Conservation (phyloP, 1,139 yeast genomes). For the Debaryomyces robertsiae region DNA sequence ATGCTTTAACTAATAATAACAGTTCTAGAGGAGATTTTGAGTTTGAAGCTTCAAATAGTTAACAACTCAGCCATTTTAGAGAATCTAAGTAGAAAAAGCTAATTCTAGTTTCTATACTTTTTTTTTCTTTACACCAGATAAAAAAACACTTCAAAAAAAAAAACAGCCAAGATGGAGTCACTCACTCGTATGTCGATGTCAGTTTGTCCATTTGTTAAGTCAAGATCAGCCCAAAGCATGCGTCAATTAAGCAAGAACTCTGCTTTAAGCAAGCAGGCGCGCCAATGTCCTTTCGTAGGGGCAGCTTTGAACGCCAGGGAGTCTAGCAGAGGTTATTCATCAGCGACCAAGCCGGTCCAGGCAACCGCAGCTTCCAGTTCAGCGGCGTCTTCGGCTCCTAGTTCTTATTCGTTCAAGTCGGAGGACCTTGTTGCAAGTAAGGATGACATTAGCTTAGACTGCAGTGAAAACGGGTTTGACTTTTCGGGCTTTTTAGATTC, state of each 20-base stretch:
- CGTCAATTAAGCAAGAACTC: slow-evolving; percentile 49
- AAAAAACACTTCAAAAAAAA: background rate
- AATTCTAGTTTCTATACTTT: background rate
- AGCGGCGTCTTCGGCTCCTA: slow-evolving; percentile 36
- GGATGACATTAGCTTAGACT: slow-evolving; percentile 27
- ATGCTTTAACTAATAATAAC: background rate
- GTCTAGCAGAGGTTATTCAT: slow-evolving; percentile 50
- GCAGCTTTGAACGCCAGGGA: slow-evolving; percentile 58
- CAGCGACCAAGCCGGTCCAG: slow-evolving; percentile 53
- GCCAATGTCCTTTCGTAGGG: slow-evolving; percentile 86
- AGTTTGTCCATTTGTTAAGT: slow-evolving; percentile 84
- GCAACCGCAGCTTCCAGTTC: slow-evolving; percentile 48
- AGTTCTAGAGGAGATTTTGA: too few relatives aligned
- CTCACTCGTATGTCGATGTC: slow-evolving; percentile 75
- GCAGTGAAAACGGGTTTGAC: slow-evolving; percentile 57
- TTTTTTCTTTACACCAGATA: background rate
- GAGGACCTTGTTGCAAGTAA: slow-evolving; percentile 31
- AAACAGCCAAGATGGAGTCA: slow-evolving; percentile 63
- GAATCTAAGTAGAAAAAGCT: background rate
- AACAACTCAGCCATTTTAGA: background rate
- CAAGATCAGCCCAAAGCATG: slow-evolving; percentile 63
- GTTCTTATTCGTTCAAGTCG: slow-evolving; percentile 37
- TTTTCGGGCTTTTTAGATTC: slow-evolving; percentile 62
- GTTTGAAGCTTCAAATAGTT: too few relatives aligned
- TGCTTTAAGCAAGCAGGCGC: slow-evolving; percentile 62